Evolutionary conservation across 768 basidiomycete genomes (phyloP).

Genomic region (Lactarius quietus): DNA sequence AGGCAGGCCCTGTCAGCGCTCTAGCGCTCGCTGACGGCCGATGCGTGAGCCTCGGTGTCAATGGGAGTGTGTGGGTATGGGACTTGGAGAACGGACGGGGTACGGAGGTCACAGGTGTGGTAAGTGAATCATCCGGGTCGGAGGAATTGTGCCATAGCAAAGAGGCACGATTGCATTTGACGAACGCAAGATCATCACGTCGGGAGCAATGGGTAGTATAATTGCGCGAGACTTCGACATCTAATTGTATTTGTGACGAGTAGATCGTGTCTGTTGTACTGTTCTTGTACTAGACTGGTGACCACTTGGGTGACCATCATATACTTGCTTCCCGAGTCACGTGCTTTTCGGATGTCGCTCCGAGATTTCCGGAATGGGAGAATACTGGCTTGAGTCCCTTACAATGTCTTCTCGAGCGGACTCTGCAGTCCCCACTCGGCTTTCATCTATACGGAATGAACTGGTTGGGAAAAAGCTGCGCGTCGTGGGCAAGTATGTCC

Average conservation of each 20-base stretch:
- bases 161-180: constrained; percentile 61
- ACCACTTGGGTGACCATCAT: too few species aligned
- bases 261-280: not conserved
- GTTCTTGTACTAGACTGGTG: not conserved
- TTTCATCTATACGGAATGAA: constrained; percentile 19
- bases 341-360: constrained; percentile 1
- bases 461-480: constrained; percentile 26
- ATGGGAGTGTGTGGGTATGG: constrained; percentile 84
- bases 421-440: constrained; percentile 23
- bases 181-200: constrained; percentile 65
- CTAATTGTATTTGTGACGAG: constrained; percentile 30
- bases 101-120: constrained; percentile 34
- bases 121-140: constrained; percentile 32
- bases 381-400: not conserved
- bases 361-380: not conserved
- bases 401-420: constrained; percentile 20
- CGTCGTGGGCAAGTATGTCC: constrained; percentile 25
- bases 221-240: constrained; percentile 57
- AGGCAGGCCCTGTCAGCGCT: constrained; percentile 58
- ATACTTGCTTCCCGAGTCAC: not conserved
- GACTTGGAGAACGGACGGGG: constrained; percentile 61
- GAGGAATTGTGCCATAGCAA: not conserved
- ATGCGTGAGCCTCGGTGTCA: constrained; percentile 68
- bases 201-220: constrained; percentile 35
- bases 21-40: constrained; percentile 78